Evolutionary conservation across 208 protist genomes (phyloP), one percentile per base, ranked within the genome.

Genomic region (Leishmania gerbilli): DNA sequence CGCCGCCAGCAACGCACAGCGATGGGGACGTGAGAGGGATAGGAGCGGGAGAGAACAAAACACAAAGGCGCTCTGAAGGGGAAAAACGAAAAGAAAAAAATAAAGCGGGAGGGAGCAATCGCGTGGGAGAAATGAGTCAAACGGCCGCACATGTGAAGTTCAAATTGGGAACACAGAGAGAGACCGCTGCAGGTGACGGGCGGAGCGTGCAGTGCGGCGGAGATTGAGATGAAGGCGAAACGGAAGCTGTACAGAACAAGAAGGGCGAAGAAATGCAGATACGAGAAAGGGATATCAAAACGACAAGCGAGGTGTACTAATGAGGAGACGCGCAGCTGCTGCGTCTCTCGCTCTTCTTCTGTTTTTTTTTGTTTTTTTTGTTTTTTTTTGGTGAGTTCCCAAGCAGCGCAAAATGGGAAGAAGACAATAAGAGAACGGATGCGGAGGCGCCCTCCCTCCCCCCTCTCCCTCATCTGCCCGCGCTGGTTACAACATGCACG

Each of bases 131-230:
- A 53, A 55, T 9, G 11, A 47, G 42, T 51, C 24, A 11, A 53
- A 5, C 21, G 34, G 24, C 42, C 24, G 51, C 31, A 55, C 13
- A 13, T 76, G 24, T 79, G 68, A 24, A 74, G 62, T 58, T 53
- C 27, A 49, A 71, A 55, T 53, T 74, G 67, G 76, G 68, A 79
- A 80, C 51, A 78, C 40, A 68, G 77, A 87, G 71, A 58, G 64
- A 71, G 9, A 53, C 27, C 8, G 42, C 3, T 45, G 19, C 27
- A 74, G 47, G 8, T 51, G 24, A 31, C 34, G 24, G 40, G 40
- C 2, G 27, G n/a, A 55, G 4, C 21, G 53, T 49, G 67, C 17
- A 40, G 67, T 51, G 34, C 31, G 4, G 15, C 40, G 19, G 67
- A 24, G 67, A 7, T 42, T 13, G 19, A 24, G 9, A 49, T 27